phyloP scores from a whole-genome alignment of 2,329 filamentous ascomycete species.

The Colletotrichum godetiae region DNA sequence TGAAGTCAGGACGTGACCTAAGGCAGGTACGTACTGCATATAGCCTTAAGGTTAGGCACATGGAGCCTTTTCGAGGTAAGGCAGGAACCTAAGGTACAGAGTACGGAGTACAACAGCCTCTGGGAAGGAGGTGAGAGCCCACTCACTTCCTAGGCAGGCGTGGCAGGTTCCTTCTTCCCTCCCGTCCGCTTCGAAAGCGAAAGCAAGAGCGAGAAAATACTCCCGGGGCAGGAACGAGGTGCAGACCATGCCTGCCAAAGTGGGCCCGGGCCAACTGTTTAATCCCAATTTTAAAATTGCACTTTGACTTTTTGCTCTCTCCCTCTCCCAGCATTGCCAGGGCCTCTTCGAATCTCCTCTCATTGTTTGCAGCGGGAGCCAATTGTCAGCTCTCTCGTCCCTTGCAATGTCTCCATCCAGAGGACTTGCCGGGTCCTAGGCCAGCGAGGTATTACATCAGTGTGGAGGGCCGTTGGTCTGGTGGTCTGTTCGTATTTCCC shows the following conservation, averaged over 20 bases:
- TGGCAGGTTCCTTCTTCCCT: background rate
- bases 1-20: background rate
- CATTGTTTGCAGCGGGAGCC: background rate
- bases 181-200: slow-evolving; percentile 5
- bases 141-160: background rate
- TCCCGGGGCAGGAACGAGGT: background rate
- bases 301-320: background rate
- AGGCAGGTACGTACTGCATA: background rate
- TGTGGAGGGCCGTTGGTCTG: slow-evolving; percentile 28
- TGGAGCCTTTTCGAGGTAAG: background rate
- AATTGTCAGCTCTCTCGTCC: slow-evolving; percentile 5
- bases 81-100: background rate
- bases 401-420: slow-evolving; percentile 16
- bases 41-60: background rate
- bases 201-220: slow-evolving; percentile 9
- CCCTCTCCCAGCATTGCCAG: background rate
- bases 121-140: background rate
- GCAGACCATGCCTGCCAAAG: slow-evolving; percentile 11
- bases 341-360: background rate
- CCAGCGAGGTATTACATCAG: slow-evolving; percentile 25
- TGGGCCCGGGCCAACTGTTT: slow-evolving; percentile 26
- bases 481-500: slow-evolving; percentile 33
- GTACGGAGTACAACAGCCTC: no score
- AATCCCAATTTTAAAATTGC: slow-evolving; percentile 31
- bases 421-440: slow-evolving; percentile 9